Percentiles rank a stretch among this genome's conserved stretches.
Conservation (phyloP, 2,329 filamentous ascomycete species). For the Sclerotinia glacialis region DNA sequence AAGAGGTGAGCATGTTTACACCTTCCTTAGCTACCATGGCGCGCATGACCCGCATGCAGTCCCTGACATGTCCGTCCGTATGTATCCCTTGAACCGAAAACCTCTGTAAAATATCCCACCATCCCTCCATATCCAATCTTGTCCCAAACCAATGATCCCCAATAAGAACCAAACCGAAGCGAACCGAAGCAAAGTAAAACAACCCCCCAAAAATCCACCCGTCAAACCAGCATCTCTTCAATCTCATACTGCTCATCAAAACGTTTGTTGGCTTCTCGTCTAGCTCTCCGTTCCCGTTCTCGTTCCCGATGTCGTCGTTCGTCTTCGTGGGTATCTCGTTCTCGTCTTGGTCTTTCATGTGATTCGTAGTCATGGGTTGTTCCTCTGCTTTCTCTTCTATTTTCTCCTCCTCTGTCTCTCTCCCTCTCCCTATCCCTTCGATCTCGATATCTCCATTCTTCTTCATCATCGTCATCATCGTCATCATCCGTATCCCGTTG, state of each 20-base stretch:
- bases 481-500: neutral
- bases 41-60: too few relatives aligned
- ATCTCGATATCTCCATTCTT: neutral
- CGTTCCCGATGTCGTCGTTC: neutral
- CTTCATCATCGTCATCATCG: neutral
- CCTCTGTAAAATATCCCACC: neutral
- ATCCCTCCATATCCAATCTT: neutral
- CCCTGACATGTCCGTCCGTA: neutral
- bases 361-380: neutral
- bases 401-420: neutral
- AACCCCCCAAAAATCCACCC: neutral
- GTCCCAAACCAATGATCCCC: neutral
- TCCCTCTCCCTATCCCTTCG: neutral
- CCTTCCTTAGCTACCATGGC: neutral
- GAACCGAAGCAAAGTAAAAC: neutral
- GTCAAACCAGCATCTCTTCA: conserved; percentile 1
- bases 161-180: too few relatives aligned
- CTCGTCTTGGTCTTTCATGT: neutral
- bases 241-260: conserved; percentile 15
- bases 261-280: neutral
- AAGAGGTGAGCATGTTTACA: too few relatives aligned
- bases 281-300: neutral
- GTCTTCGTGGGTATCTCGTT: neutral
- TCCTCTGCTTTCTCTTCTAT: neutral
- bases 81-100: too few relatives aligned